Evolutionary conservation across 306 rosid species (phyloP).

Genomic region (Leucaena leucocephala): DNA sequence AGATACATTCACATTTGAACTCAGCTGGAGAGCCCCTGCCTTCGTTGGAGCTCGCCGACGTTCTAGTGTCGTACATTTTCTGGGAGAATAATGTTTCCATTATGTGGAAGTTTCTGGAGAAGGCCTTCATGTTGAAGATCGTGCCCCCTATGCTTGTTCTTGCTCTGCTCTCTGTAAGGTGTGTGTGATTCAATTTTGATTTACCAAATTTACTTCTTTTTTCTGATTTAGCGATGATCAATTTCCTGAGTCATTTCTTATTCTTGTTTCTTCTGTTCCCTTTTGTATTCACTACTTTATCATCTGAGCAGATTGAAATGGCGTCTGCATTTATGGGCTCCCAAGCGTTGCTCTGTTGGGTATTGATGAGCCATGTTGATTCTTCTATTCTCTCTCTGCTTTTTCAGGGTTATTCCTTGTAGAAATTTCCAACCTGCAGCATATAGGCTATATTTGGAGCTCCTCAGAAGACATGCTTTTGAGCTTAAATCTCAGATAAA

Average conservation of each 20-base stretch:
- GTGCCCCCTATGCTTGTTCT: slow-evolving; percentile 87
- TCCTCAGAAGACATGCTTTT: slow-evolving; percentile 75
- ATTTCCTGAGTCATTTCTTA: background rate
- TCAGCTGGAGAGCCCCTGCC: slow-evolving; percentile 79
- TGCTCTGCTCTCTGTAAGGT: slow-evolving; percentile 83
- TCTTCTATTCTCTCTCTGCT: no score
- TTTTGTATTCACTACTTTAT: background rate
- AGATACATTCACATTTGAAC: slow-evolving; percentile 69
- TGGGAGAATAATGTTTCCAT: slow-evolving; percentile 95
- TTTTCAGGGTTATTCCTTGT: slow-evolving; percentile 82
- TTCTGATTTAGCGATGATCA: background rate
- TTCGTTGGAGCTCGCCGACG: slow-evolving; percentile 70
- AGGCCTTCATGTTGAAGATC: slow-evolving; percentile 66
- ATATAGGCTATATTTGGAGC: slow-evolving; percentile 84
- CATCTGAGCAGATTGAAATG: background rate
- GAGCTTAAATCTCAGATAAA: slow-evolving; percentile 70
- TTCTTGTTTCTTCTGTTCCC: background rate
- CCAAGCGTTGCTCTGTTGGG: background rate
- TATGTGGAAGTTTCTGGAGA: slow-evolving; percentile 91
- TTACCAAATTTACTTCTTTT: background rate
- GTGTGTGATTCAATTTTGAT: background rate
- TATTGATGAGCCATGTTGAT: no score
- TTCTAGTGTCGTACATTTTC: slow-evolving; percentile 79
- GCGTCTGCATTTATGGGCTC: background rate
- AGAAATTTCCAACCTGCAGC: slow-evolving; percentile 79